Percentiles rank a stretch among this genome's conserved stretches.
phyloP scores from a whole-genome alignment of 192 early-diverging fungal species.

The Linnemannia zychae region DNA sequence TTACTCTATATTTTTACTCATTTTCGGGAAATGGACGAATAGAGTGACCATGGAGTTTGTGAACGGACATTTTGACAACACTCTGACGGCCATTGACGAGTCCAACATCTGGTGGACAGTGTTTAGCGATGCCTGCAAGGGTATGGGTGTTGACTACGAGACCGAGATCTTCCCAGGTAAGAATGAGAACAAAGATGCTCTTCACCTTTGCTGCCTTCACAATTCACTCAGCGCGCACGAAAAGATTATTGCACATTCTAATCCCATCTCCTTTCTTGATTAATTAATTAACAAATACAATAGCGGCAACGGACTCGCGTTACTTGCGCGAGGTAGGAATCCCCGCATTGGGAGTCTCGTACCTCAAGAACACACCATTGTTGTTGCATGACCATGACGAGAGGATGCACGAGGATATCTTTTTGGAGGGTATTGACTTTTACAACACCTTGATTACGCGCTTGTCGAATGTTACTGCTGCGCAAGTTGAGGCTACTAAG shows the following conservation, averaged over 20 bases:
- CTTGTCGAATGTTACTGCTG: constrained; percentile 63
- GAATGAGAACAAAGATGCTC: neutral
- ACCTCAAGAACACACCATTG: constrained; percentile 81
- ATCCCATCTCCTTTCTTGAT: too few species aligned
- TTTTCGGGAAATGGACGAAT: neutral
- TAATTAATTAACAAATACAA: neutral
- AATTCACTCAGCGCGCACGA: too few species aligned
- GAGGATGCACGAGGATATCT: constrained; percentile 80
- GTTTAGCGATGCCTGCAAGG: constrained; percentile 68
- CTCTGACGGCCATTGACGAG: constrained; percentile 66
- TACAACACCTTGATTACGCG: constrained; percentile 74
- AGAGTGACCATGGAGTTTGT: constrained; percentile 76
- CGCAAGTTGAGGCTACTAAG: constrained; percentile 40
- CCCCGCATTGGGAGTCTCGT: constrained; percentile 87
- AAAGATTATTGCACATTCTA: too few species aligned
- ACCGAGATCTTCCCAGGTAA: constrained; percentile 84
- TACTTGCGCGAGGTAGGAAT: constrained; percentile 82
- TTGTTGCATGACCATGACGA: constrained; percentile 92
- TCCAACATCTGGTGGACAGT: constrained; percentile 78
- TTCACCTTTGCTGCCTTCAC: too few species aligned
- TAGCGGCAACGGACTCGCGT: constrained; percentile 84
- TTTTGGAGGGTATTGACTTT: constrained; percentile 81
- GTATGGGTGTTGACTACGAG: constrained; percentile 66
- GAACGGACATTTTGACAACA: constrained; percentile 72
- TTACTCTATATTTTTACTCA: constrained; percentile 25